Base-by-base conservation (phyloP, 2,329 filamentous ascomycete genomes). In the Fusarium irregulare region DNA sequence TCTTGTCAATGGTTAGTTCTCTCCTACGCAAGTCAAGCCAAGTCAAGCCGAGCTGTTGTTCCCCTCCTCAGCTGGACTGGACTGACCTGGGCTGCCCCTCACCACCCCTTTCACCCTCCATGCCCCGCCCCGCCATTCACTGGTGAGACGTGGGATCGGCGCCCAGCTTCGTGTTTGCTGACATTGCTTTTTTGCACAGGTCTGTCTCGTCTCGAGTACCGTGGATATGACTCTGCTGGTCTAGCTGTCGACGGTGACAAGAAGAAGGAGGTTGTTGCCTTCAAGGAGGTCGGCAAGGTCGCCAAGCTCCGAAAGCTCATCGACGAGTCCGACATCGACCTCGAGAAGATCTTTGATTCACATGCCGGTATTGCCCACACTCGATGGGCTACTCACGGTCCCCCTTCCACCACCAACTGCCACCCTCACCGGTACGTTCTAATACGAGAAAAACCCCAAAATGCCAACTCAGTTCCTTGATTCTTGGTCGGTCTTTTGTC, bases 261-360 rank as follows among this genome's bases (percentile, higher is more conserved):
- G 90, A 97, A 96, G 88, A 97, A 97, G 78, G 93, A 98, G 85
- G 94, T 98, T 74, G 89, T 93, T 73, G 94, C 96, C 70, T 98
- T 94, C 89, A 99, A 99, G 88, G 96, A 98, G 86, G 96, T 99
- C 70, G 96, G 96, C 87, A 99, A 99, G 90, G 96, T 99, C 68
- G 93, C 91, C 81, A 97, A 97, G 85, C 88, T 99, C 80, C 97
- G 93, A 88, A 86, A 94, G 84, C 91, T 98, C 82, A 95, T 98
- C 77, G 93, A 92, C 60, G 89, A 93, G 80, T 87, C 89, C 80
- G 88, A 93, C 78, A 88, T 94, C 83, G 93, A 99, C 83, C 86
- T 94, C 76, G 92, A 89, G 82, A 97, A 97, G 88, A 88, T 94
- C 79, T 98, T 98, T 81, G 96, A 98, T 83, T 98, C 94, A 79